Evolutionary conservation across 306 rosid genomes (phyloP).

Genomic region (Quercus robur): DNA sequence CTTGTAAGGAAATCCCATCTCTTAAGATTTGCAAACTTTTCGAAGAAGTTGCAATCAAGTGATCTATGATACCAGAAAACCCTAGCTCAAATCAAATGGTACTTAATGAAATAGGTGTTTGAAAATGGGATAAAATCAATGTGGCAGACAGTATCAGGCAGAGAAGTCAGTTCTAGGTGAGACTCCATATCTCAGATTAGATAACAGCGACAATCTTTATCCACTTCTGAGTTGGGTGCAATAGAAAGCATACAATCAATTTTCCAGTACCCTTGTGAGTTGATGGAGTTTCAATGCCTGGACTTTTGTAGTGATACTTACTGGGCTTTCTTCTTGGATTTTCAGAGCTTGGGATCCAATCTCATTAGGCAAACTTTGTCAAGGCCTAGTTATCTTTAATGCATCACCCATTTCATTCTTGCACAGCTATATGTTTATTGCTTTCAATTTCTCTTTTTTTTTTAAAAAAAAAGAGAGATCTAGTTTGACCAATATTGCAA

Average conservation of each 20-base stretch:
- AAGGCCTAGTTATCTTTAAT: background rate
- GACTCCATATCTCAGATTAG: too few species aligned
- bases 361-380: background rate
- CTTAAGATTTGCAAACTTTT: too few species aligned
- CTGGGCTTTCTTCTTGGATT: background rate
- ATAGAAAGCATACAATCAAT: background rate
- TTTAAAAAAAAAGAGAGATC: background rate
- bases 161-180: too few species aligned
- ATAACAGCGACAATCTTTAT: too few species aligned
- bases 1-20: too few species aligned
- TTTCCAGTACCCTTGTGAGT: background rate
- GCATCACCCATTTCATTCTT: background rate
- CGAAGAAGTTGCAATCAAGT: too few species aligned
- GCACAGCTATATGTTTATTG: background rate
- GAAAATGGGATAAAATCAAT: too few species aligned
- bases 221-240: too few species aligned
- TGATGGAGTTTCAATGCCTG: background rate
- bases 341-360: background rate
- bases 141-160: too few species aligned
- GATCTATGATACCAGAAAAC: too few species aligned
- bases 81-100: too few species aligned
- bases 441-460: background rate
- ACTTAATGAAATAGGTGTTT: too few species aligned
- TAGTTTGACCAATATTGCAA: background rate
- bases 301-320: background rate